Evolutionary conservation across 495 filamentous ascomycete genomes (phyloP).

Genomic region (Glarea lozoyensis): DNA sequence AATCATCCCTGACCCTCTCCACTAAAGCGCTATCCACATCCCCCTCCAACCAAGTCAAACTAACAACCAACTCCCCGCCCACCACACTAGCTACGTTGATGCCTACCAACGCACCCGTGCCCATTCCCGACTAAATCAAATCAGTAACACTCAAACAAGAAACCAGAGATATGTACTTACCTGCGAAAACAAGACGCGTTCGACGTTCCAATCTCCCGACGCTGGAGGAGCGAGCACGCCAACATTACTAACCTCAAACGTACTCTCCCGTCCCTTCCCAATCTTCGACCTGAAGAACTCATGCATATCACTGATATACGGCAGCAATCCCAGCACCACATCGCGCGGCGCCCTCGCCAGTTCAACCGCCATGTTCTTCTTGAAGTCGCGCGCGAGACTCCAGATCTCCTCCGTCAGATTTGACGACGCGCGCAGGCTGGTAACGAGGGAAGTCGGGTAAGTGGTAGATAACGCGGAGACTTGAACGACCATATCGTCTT

Average conservation of each 20-base stretch:
- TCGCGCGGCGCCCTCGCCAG: conserved; percentile 15
- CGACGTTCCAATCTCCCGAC: conserved; percentile 10
- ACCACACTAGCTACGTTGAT: conserved; percentile 15
- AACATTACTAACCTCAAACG: conserved; percentile 22
- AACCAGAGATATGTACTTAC: too few relatives aligned
- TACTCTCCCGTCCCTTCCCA: conserved; percentile 14
- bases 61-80: conserved; percentile 9
- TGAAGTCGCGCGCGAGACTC: conserved; percentile 6
- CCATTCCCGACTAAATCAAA: conserved; percentile 2
- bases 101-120: conserved; percentile 3
- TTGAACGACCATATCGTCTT: conserved; percentile 14
- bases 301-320: conserved; percentile 15
- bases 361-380: conserved; percentile 9
- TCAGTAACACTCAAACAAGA: too few relatives aligned
- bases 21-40: conserved; percentile 6
- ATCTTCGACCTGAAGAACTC: conserved; percentile 12
- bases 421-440: conserved; percentile 5
- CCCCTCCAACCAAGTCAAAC: conserved; percentile 11
- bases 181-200: conserved; percentile 11
- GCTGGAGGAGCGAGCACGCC: conserved; percentile 12
- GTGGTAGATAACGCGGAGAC: conserved; percentile 11
- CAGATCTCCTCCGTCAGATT: conserved; percentile 3
- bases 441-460: conserved; percentile 7
- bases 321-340: conserved; percentile 14
- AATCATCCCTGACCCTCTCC: not conserved